Evolutionary conservation across 225 moss, liverwort and hornwort genomes (phyloP).

Genomic region (Lunularia cruciata): DNA sequence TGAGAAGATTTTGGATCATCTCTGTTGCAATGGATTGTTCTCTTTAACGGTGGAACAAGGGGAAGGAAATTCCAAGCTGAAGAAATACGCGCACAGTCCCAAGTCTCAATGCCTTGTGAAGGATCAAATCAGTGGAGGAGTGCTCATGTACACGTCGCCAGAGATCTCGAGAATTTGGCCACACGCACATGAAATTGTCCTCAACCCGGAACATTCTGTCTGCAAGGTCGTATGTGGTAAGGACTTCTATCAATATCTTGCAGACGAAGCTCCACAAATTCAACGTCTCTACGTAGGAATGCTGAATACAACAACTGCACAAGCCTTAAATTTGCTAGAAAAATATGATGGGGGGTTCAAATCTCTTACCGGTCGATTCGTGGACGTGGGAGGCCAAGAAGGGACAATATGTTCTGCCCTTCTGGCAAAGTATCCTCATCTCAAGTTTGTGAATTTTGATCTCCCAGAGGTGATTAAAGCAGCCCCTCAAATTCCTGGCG

Average conservation of each 20-base stretch:
- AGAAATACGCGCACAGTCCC: slow-evolving; percentile 28
- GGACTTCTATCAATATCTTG: slow-evolving; percentile 4
- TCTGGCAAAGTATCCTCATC: slow-evolving; percentile 34
- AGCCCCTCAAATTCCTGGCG: slow-evolving; percentile 28
- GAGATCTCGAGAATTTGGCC: slow-evolving; percentile 14
- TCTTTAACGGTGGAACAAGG: background rate
- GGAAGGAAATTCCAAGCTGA: background rate
- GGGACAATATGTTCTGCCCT: slow-evolving; percentile 18
- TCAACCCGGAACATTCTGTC: background rate
- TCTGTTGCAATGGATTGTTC: slow-evolving; percentile 25
- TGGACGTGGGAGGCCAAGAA: slow-evolving; percentile 41
- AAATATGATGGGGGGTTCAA: slow-evolving; percentile 25
- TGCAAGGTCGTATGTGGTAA: slow-evolving; percentile 29
- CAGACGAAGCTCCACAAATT: slow-evolving; percentile 28
- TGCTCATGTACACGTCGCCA: slow-evolving; percentile 22
- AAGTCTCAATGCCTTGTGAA: slow-evolving; percentile 4
- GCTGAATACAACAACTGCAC: background rate
- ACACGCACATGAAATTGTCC: slow-evolving; percentile 19
- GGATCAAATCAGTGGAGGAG: background rate
- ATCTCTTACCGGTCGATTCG: slow-evolving; percentile 22
- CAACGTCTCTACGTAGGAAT: background rate
- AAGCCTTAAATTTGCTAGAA: background rate
- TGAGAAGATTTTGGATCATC: slow-evolving; percentile 27
- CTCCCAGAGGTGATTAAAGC: slow-evolving; percentile 16
- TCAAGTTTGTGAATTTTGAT: slow-evolving; percentile 39